Evolutionary conservation across 1,284 basidiomycete genomes (phyloP), one percentile per base, ranked within the genome.

Genomic region (Fomitopsis schrenkii): DNA sequence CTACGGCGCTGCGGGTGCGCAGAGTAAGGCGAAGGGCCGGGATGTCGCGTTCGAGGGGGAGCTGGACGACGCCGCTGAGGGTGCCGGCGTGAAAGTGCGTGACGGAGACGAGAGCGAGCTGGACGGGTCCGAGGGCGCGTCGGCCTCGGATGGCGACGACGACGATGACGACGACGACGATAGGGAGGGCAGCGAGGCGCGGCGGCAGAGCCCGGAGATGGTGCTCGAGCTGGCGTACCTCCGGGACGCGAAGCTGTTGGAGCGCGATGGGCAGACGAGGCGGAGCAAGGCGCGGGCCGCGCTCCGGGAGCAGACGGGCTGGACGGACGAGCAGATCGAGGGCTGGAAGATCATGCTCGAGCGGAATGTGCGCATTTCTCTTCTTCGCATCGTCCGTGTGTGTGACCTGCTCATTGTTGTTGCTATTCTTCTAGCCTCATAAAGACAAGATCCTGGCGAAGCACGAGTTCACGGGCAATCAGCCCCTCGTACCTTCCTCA

Each of bases 261-360:
- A 89, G 35, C 78, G 91, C n/a, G 91, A 94, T 72, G 81, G 81
- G 0, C 77, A 78, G 46, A 95, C 93, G 15, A 76, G 91, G 57
- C 78, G 89, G 57, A 83, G 87, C 59, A 86, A 88, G 67, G 79
- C 79, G 0, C 78, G 94, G 38, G 78, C 76, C 6, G 84, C 88
- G 57, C 76, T 96, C 62, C 84, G 82, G 67, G 77, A 81, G 22
- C 80, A 83, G 65, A 94, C 91, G 42, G 86, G 87, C 3, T 88
- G 87, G 85, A 74, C 69, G 15, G 87, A 96, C 70, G 87, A 89
- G 65, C 93, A 95, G 70, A 86, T 95, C 35, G 93, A 96, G 73
- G 94, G 93, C 0, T 96, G 94, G 93, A 82, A 74, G 61, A 86
- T 91, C 59, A 93, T 95, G 90, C 75, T 96, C 57, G 94, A 96